These are phyloP conservation scores for Macrolepiota fuliginosa DNA, from an alignment of 768 basidiomycete species.

Conservation along the genomic window DNA sequence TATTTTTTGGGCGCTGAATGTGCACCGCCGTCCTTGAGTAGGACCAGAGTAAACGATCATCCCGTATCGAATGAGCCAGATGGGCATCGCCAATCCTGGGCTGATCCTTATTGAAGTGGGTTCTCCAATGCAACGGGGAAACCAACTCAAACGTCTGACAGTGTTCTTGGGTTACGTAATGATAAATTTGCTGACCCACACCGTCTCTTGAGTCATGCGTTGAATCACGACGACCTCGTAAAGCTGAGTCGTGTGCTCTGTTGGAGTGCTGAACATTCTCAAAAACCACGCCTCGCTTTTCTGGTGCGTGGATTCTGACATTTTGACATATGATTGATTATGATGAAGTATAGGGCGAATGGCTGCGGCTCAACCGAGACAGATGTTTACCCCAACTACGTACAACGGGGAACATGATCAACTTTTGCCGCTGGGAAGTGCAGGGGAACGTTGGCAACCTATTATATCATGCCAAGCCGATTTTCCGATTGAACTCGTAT, in stretches of 20 bases:
- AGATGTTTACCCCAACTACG: not conserved
- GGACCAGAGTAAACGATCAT: not conserved
- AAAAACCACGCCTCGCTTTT: too few species aligned
- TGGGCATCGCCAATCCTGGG: not conserved
- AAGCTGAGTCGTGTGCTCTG: too few species aligned
- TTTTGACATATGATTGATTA: not conserved
- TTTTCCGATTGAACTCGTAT: slow-evolving; percentile 24
- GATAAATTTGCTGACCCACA: too few species aligned
- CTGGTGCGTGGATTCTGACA: not conserved
- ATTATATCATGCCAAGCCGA: slow-evolving; percentile 23
- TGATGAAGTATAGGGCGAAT: not conserved
- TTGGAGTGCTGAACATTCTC: too few species aligned
- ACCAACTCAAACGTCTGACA: too few species aligned
- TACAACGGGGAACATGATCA: not conserved
- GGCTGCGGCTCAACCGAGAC: slow-evolving; percentile 1
- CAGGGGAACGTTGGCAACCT: slow-evolving; percentile 16
- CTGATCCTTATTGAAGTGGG: not conserved
- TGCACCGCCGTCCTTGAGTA: not conserved
- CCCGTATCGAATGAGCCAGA: not conserved
- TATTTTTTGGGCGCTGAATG: not conserved
- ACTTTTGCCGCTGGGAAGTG: not conserved
- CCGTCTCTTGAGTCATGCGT: too few species aligned
- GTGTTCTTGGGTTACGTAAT: too few species aligned
- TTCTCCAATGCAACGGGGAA: not conserved
- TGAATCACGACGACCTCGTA: too few species aligned